A percentile compares a stretch with the other conserved stretches of the same genome.
These are phyloP conservation scores for Citeromyces nyonsensis DNA, from an alignment of 805 yeast genomes.

Conservation along the genomic window DNA sequence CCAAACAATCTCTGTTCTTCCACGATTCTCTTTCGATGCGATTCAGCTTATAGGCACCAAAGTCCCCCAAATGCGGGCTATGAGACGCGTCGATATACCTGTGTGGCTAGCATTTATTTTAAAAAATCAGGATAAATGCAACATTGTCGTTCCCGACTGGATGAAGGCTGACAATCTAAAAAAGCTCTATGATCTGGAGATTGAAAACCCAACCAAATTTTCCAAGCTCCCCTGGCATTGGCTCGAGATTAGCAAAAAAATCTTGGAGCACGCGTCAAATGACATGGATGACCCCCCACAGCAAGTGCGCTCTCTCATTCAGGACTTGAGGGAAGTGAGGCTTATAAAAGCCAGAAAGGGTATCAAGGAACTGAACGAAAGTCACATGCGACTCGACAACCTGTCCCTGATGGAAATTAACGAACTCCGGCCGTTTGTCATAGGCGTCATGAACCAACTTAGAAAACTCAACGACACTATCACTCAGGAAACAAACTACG, in stretches of 20 bases:
- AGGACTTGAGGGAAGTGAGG: constrained; percentile 76
- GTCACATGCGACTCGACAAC: constrained; percentile 72
- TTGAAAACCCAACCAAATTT: constrained; percentile 38
- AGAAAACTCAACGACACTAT: constrained; percentile 30
- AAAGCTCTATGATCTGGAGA: constrained; percentile 51
- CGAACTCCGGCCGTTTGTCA: constrained; percentile 72
- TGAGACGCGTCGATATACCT: constrained; percentile 59
- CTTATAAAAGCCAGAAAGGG: constrained; percentile 74
- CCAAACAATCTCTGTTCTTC: constrained; percentile 57
- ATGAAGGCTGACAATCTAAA: constrained; percentile 37
- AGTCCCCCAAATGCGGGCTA: constrained; percentile 46
- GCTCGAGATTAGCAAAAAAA: constrained; percentile 65
- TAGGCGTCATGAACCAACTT: constrained; percentile 68
- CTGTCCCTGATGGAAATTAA: constrained; percentile 75
- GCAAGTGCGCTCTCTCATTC: constrained; percentile 52
- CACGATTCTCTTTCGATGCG: constrained; percentile 58
- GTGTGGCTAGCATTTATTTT: constrained; percentile 79
- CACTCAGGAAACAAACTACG: background rate
- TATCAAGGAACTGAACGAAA: constrained; percentile 60
- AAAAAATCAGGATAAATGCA: constrained; percentile 76
- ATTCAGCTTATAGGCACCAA: constrained; percentile 45
- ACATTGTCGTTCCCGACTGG: constrained; percentile 81
- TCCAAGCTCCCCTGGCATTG: constrained; percentile 74
- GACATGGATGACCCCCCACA: constrained; percentile 67
- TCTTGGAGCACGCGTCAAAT: constrained; percentile 56